Percentiles rank a stretch among this genome's conserved stretches.
phyloP scores from a whole-genome alignment of 1,284 basidiomycete genomes.

The Garcileccinum viscosum region DNA sequence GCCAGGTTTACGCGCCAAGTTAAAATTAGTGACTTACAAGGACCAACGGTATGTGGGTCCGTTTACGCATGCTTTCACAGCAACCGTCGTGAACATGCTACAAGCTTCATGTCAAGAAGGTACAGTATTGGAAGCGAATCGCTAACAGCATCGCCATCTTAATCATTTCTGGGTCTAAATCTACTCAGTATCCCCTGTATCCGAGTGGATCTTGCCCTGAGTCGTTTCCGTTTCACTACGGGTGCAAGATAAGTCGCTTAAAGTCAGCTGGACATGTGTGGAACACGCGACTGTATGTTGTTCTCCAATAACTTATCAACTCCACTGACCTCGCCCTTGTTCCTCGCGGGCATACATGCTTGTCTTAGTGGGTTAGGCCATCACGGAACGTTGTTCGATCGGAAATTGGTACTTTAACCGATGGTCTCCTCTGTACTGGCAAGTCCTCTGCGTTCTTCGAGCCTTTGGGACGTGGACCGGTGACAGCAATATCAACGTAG shows the following conservation, averaged over 20 bases:
- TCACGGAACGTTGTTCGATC: not conserved
- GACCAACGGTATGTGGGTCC: slow-evolving; percentile 9
- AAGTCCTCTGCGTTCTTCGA: not conserved
- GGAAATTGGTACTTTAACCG: not conserved
- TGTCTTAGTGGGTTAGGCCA: not conserved
- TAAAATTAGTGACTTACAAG: slow-evolving; percentile 18
- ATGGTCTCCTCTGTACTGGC: not conserved
- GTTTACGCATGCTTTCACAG: not conserved
- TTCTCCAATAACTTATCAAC: not conserved
- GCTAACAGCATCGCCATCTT: not conserved
- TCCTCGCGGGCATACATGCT: not conserved
- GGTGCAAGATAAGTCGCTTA: not conserved
- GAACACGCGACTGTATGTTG: not conserved
- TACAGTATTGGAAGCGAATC: not conserved
- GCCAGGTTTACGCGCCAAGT: slow-evolving; percentile 7
- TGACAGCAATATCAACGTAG: not conserved
- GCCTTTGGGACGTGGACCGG: not conserved
- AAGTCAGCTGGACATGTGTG: not conserved
- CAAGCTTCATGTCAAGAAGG: no score
- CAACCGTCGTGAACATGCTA: not conserved
- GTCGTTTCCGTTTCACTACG: not conserved
- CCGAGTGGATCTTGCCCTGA: not conserved
- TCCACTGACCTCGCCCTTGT: not conserved
- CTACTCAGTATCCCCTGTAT: not conserved
- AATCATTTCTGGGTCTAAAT: not conserved